A percentile compares a stretch with the other conserved stretches of the same genome.
phyloP scores from a whole-genome alignment of 441 rosid genomes.

The Manihot esculenta region DNA sequence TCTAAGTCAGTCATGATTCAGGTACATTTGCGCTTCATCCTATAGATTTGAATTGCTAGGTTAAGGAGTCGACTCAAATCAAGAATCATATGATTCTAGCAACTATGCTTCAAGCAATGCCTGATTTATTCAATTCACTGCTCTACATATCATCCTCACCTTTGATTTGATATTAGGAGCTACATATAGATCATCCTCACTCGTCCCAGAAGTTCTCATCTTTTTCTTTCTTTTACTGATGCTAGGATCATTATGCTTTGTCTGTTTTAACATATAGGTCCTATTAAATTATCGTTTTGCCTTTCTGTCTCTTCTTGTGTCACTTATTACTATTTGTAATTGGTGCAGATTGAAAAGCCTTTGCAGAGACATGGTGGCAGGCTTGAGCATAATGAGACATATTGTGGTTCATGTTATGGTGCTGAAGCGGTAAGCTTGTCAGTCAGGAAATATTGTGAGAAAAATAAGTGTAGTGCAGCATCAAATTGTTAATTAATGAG shows the following conservation, averaged over 20 bases:
- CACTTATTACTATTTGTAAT: constrained; percentile 18
- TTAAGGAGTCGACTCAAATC: no score
- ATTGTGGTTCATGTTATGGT: constrained; percentile 94
- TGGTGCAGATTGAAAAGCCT: constrained; percentile 79
- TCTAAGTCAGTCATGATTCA: no score
- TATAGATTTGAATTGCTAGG: no score
- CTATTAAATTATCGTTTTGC: not conserved
- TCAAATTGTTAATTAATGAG: not conserved
- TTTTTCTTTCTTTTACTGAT: not conserved
- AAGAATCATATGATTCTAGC: no score
- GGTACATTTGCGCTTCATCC: no score
- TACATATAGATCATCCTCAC: not conserved
- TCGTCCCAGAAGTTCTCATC: not conserved
- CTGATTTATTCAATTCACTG: not conserved
- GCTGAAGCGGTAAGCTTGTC: constrained; percentile 65
- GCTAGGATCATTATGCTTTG: not conserved
- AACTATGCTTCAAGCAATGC: no score
- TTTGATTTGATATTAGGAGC: not conserved
- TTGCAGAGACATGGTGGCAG: constrained; percentile 94
- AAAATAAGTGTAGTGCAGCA: not conserved
- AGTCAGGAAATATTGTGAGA: constrained; percentile 5
- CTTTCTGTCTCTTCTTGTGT: not conserved
- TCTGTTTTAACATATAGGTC: not conserved
- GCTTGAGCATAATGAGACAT: constrained; percentile 93
- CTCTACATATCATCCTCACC: not conserved